Percentiles rank a stretch among this genome's conserved stretches.
These are phyloP conservation scores for Scedosporium dehoogii DNA, from an alignment of 2,329 filamentous ascomycete species.

Conservation along the genomic window DNA sequence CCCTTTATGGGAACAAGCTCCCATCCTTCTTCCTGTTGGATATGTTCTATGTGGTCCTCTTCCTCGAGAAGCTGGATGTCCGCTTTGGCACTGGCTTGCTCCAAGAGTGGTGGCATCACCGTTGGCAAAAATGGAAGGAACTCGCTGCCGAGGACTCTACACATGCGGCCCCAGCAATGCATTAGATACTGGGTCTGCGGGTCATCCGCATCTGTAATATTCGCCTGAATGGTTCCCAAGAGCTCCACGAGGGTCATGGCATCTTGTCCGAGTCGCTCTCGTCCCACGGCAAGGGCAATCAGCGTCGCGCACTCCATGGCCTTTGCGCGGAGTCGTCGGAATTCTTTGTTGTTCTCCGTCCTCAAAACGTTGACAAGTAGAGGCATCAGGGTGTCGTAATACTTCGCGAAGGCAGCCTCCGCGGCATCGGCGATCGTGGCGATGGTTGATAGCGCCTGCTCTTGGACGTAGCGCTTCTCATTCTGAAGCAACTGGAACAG, in stretches of 20 bases:
- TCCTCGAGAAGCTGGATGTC: constrained; percentile 95
- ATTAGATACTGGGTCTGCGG: constrained; percentile 94
- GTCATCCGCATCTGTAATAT: constrained; percentile 83
- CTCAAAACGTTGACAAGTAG: constrained; percentile 81
- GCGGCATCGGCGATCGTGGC: constrained; percentile 98
- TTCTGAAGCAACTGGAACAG: constrained; percentile 83
- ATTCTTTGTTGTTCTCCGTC: constrained; percentile 88
- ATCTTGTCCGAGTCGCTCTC: constrained; percentile 81
- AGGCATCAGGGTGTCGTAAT: constrained; percentile 94
- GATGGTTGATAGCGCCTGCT: constrained; percentile 95
- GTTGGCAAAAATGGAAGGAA: constrained; percentile 87
- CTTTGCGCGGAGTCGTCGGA: constrained; percentile 82
- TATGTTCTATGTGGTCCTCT: constrained; percentile 83
- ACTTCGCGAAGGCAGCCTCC: constrained; percentile 87
- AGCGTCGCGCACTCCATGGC: constrained; percentile 98
- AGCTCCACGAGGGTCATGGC: constrained; percentile 81
- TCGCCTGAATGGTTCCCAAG: constrained; percentile 75
- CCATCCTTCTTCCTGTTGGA: constrained; percentile 95
- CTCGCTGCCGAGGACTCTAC: constrained; percentile 78
- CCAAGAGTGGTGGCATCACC: constrained; percentile 88
- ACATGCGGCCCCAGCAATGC: constrained; percentile 99
- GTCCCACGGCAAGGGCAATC: constrained; percentile 89
- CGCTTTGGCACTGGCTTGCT: constrained; percentile 87
- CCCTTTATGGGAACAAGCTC: constrained; percentile 94
- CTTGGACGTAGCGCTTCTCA: constrained; percentile 91